Percentiles rank a stretch among this genome's conserved stretches.
Conservation (phyloP, 2,329 filamentous ascomycete species). For the Xylaria sp. region DNA sequence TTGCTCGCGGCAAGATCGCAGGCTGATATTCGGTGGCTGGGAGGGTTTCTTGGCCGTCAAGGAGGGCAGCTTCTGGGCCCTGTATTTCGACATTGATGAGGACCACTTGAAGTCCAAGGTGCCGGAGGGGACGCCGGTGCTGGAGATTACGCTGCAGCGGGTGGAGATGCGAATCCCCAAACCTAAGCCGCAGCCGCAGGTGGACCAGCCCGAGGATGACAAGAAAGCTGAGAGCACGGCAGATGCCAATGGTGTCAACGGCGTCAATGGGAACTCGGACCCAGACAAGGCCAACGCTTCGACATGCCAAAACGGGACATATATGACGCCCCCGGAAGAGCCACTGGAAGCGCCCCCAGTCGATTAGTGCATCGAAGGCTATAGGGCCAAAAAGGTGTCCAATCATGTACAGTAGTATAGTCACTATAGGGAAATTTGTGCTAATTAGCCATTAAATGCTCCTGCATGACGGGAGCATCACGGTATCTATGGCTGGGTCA, state of each 20-base stretch:
- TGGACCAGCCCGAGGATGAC: conserved; percentile 20
- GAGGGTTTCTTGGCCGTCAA: conserved; percentile 61
- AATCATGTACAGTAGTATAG: conserved; percentile 4
- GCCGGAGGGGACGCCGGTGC: conserved; percentile 56
- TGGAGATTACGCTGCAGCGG: conserved; percentile 64
- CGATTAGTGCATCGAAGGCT: conserved; percentile 32
- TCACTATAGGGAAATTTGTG: conserved; percentile 16
- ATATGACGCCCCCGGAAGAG: conserved; percentile 26
- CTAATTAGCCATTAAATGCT: conserved; percentile 24
- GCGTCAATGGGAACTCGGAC: conserved; percentile 1
- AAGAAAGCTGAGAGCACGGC: conserved; percentile 26
- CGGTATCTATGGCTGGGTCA: conserved; percentile 7
- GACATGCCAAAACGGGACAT: conserved; percentile 21
- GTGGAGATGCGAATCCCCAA: conserved; percentile 56
- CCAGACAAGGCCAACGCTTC: conserved; percentile 26
- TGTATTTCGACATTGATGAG: conserved; percentile 60
- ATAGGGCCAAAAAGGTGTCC: background rate
- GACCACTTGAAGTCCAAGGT: conserved; percentile 57
- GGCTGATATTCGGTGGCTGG: conserved; percentile 60
- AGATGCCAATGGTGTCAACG: conserved; percentile 21
- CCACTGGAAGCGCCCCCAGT: conserved; percentile 42
- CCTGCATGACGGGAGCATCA: conserved; percentile 22
- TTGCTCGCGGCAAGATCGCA: conserved; percentile 61
- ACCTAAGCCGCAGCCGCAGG: conserved; percentile 24
- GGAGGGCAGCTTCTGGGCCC: conserved; percentile 57